phyloP scores from a whole-genome alignment of 2,329 filamentous ascomycete species.

The Xylariomycetidae sp. region DNA sequence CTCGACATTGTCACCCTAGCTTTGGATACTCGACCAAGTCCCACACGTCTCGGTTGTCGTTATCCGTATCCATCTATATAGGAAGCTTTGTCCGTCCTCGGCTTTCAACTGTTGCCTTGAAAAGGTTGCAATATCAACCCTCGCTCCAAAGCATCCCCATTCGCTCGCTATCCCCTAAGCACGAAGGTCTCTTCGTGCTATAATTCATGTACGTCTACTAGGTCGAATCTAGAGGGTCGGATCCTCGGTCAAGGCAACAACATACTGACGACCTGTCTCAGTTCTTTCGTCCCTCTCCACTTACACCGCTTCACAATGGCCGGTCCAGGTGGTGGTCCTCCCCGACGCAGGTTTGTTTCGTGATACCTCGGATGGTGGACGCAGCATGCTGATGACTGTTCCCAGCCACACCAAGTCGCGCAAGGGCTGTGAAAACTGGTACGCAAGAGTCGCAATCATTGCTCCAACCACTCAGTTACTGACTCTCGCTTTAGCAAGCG shows the following conservation, averaged over 20 bases:
- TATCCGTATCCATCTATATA: conserved; percentile 1
- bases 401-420: conserved; percentile 94
- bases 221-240: not conserved
- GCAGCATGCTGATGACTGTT: conserved; percentile 17
- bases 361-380: conserved; percentile 3
- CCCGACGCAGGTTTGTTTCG: conserved; percentile 55
- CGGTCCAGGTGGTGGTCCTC: conserved; percentile 90
- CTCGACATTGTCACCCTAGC: conserved; percentile 2
- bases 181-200: conserved; percentile 20
- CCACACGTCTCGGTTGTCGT: not conserved
- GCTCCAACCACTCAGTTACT: conserved; percentile 6
- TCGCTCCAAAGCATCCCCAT: conserved; percentile 15
- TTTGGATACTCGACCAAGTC: conserved; percentile 9
- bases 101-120: conserved; percentile 14
- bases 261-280: conserved; percentile 21
- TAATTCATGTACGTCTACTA: conserved; percentile 21
- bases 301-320: conserved; percentile 59
- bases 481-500: conserved; percentile 55
- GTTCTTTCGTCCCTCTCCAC: conserved; percentile 30
- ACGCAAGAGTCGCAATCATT: conserved; percentile 21
- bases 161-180: conserved; percentile 25
- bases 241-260: not conserved
- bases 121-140: conserved; percentile 18
- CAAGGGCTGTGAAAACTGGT: conserved; percentile 95
- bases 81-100: conserved; percentile 1